Conservation (phyloP, 805 yeast species). For the Lipomyces yamadae region DNA sequence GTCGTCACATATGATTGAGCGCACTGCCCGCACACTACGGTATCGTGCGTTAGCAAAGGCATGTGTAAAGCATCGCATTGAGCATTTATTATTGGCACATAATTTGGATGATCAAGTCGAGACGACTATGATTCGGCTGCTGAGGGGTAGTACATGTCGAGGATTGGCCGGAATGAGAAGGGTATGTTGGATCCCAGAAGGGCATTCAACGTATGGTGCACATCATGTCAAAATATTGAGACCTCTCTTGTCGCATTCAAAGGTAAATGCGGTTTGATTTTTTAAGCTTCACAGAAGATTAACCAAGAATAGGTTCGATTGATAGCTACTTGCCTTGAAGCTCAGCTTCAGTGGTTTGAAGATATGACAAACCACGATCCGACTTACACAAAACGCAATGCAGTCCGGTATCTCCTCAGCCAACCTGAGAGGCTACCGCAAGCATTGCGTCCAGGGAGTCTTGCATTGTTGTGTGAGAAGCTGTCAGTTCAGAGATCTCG, state of each 20-base stretch:
- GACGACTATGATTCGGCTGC: conserved; percentile 63
- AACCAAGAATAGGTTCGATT: conserved; percentile 39
- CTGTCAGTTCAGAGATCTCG: conserved; percentile 5
- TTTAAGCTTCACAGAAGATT: not conserved
- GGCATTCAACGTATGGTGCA: conserved; percentile 5
- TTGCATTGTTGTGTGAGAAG: not conserved
- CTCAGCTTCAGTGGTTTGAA: conserved; percentile 65
- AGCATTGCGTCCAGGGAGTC: conserved; percentile 24
- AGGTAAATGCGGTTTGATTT: conserved; percentile 42
- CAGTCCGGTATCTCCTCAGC: conserved; percentile 49
- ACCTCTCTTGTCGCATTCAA: conserved; percentile 58
- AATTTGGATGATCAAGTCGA: conserved; percentile 75
- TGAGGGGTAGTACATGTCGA: conserved; percentile 52
- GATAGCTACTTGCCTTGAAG: conserved; percentile 51
- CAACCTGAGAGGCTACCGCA: conserved; percentile 36
- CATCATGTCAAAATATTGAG: conserved; percentile 47
- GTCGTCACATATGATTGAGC: conserved; percentile 12
- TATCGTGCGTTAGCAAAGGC: conserved; percentile 52
- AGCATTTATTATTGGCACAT: conserved; percentile 64
- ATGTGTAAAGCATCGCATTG: conserved; percentile 48
- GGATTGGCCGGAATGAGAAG: conserved; percentile 55
- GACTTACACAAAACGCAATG: conserved; percentile 61
- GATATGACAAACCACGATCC: conserved; percentile 66
- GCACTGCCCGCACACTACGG: conserved; percentile 60
- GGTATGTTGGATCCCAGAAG: conserved; percentile 11